phyloP scores from a whole-genome alignment of 2,329 filamentous ascomycete species.

The Colletotrichum neosansevieriae region DNA sequence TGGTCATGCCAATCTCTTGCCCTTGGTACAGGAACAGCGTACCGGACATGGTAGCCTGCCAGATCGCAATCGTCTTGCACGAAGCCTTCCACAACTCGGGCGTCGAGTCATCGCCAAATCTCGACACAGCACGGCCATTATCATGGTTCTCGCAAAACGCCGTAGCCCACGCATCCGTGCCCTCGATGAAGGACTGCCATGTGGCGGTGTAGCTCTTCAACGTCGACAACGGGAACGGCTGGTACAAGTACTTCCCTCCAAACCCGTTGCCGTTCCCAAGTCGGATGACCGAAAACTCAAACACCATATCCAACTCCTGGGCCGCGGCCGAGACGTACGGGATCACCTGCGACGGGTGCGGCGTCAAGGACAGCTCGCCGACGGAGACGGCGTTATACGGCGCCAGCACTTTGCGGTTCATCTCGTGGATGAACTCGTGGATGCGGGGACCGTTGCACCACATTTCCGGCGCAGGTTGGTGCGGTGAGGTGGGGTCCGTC shows the following conservation, averaged over 20 bases:
- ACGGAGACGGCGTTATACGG: conserved; percentile 72
- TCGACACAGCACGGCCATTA: conserved; percentile 67
- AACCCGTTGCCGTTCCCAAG: conserved; percentile 63
- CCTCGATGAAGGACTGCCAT: conserved; percentile 63
- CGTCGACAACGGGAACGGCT: conserved; percentile 58
- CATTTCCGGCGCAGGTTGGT: conserved; percentile 60
- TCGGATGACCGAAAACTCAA: conserved; percentile 69
- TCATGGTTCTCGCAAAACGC: conserved; percentile 75
- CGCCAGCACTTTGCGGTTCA: conserved; percentile 64
- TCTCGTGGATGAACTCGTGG: conserved; percentile 71
- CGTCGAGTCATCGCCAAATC: conserved; percentile 62
- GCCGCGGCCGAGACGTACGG: conserved; percentile 66
- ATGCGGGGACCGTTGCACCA: conserved; percentile 73
- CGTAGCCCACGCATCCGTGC: conserved; percentile 68
- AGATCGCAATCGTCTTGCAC: conserved; percentile 65
- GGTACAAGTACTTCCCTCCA: conserved; percentile 62
- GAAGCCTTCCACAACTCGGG: conserved; percentile 57
- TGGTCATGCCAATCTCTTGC: conserved; percentile 72
- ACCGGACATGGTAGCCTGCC: conserved; percentile 62
- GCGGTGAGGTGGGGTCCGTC: conserved; percentile 51
- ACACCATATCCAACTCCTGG: conserved; percentile 71
- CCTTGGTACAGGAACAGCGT: conserved; percentile 71
- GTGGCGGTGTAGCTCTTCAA: conserved; percentile 58
- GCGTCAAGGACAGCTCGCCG: conserved; percentile 71
- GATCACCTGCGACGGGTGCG: conserved; percentile 62